phyloP scores from a whole-genome alignment of 108 stramenopile species.

The Mediolabrus comicus region DNA sequence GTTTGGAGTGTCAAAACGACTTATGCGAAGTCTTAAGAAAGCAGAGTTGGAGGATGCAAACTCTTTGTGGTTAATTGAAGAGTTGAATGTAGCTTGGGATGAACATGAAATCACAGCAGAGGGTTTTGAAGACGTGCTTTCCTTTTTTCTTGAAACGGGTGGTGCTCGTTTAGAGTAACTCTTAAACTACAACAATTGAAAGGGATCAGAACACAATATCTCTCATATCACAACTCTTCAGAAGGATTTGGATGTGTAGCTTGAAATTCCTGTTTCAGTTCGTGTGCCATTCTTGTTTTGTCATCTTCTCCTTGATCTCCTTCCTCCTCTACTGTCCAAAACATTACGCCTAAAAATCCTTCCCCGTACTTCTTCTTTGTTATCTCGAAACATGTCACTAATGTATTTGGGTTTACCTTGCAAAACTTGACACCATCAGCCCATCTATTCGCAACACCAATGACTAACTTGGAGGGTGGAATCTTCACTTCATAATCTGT shows the following conservation, averaged over 20 bases:
- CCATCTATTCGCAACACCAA: slow-evolving; percentile 76
- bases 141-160: slow-evolving; percentile 1
- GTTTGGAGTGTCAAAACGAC: slow-evolving; percentile 22
- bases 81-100: slow-evolving; percentile 48
- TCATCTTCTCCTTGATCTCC: slow-evolving; percentile 57
- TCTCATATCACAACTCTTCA: background rate
- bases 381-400: slow-evolving; percentile 33
- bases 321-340: slow-evolving; percentile 75
- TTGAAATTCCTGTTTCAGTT: slow-evolving; percentile 4
- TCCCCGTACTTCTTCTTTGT: slow-evolving; percentile 18
- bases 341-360: slow-evolving; percentile 65
- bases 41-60: slow-evolving; percentile 34
- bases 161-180: background rate
- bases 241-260: background rate
- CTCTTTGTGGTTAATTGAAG: slow-evolving; percentile 42
- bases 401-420: slow-evolving; percentile 34
- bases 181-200: background rate
- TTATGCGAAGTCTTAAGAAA: slow-evolving; percentile 14
- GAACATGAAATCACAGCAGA: slow-evolving; percentile 44
- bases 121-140: slow-evolving; percentile 25
- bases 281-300: background rate
- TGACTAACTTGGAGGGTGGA: slow-evolving; percentile 59
- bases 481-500: slow-evolving; percentile 25
- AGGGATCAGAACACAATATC: background rate
- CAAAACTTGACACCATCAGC: slow-evolving; percentile 39